Evolutionary conservation across 306 rosid genomes (phyloP).

Genomic region (Malus asiatica): DNA sequence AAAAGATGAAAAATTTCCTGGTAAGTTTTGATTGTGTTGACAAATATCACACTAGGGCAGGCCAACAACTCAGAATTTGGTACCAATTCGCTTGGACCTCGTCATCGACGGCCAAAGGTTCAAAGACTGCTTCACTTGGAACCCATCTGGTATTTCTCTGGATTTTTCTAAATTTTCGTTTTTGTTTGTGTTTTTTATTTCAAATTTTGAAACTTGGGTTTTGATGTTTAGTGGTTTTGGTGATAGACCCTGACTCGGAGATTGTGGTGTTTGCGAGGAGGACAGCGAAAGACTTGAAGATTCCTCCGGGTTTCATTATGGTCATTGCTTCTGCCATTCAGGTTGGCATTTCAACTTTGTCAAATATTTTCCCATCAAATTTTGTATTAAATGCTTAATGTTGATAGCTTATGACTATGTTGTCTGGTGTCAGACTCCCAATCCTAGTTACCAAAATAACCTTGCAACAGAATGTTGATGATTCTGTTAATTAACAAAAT

Average conservation of each 20-base stretch:
- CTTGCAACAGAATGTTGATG: too few species aligned
- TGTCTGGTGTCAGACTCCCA: too few species aligned
- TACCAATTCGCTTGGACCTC: slow-evolving; percentile 70
- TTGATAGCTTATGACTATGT: not conserved
- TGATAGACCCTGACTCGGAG: slow-evolving; percentile 77
- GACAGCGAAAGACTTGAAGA: slow-evolving; percentile 75
- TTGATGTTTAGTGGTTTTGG: not conserved
- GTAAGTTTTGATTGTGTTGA: not conserved
- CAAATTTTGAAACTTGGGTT: not conserved
- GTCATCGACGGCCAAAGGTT: slow-evolving; percentile 68
- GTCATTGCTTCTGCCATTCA: slow-evolving; percentile 42
- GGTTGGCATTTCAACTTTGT: slow-evolving; percentile 28
- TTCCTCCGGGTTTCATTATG: slow-evolving; percentile 52
- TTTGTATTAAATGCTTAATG: not conserved
- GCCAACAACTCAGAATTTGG: slow-evolving; percentile 65
- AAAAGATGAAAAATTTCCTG: too few species aligned
- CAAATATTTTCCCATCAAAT: not conserved
- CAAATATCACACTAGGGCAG: slow-evolving; percentile 15
- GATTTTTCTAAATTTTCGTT: not conserved
- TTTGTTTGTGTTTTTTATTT: not conserved
- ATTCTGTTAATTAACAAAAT: too few species aligned
- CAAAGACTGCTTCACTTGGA: slow-evolving; percentile 92
- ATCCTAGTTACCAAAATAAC: too few species aligned
- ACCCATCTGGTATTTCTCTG: slow-evolving; percentile 60
- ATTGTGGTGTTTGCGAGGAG: slow-evolving; percentile 65